Evolutionary conservation across 768 basidiomycete genomes (phyloP), one percentile per base, ranked within the genome.

Genomic region (Pleurotus citrinopileatus): DNA sequence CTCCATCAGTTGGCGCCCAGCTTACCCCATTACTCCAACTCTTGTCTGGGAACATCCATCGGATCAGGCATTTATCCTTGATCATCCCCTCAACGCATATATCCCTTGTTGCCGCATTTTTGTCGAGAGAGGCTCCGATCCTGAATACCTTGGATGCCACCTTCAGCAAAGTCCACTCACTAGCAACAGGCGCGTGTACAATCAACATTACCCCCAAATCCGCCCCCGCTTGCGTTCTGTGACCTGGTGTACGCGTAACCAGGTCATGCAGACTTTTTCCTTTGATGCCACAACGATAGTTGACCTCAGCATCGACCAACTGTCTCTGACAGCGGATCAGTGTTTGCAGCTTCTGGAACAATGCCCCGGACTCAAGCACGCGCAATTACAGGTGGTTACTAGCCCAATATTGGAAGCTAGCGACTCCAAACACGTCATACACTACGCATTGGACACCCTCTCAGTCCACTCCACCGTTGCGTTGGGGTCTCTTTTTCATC

Each of bases 31-130:
- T 59, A 20, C 52, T 59, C 9, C 34, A 44, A 17, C 20, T 62
- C 28, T 36, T 66, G 15, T 20, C 52, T 28, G 37, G 46, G 22
- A 26, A 57, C 48, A 27, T 54, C 23, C 51, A 50, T 13, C 61
- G 60, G 1, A 61, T 62, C 58, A 56, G 48, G 6, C 53, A 62
- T 20, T 55, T 66, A 25, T 57, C 59, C 9, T 38, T 66, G 28
- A 59, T 53, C 37, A 53, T 59, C 42, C 59, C 43, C 17, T 48
- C 25, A 25, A 20, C 17, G 42, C 53, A 38, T 29, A 50, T 23
- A 10, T 47, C 8, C 15, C 55, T 10, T 38, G 57, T 29, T 40
- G 50, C 19, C 42, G 42, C 25, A 51, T 61, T 42, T 55, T 63
- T 28, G 20, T 57, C 55, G 22, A 51, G 20, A 3, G 29, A 45